These are phyloP conservation scores for Echium plantagineum DNA, from an alignment of 257 asterid genomes.

Conservation along the genomic window DNA sequence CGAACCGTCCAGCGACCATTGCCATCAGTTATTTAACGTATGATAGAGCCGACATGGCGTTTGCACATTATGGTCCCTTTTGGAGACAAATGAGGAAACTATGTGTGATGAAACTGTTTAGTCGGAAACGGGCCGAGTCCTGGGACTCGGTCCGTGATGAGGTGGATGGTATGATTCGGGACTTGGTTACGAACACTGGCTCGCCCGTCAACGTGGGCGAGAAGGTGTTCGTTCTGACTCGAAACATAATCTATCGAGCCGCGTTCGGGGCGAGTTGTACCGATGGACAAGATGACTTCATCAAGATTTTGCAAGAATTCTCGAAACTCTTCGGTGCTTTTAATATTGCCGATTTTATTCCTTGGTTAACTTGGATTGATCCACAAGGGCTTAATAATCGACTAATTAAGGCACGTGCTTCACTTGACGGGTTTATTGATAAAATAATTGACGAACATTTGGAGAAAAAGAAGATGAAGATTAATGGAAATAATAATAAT, in stretches of 20 bases:
- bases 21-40: conserved; percentile 70
- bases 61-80: conserved; percentile 85
- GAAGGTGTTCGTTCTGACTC: conserved; percentile 59
- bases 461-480: conserved; percentile 20
- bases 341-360: conserved; percentile 65
- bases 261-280: conserved; percentile 71
- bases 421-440: conserved; percentile 75
- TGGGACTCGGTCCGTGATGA: conserved; percentile 91
- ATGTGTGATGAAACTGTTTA: conserved; percentile 79
- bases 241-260: conserved; percentile 60
- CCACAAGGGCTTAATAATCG: conserved; percentile 48
- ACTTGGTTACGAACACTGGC: conserved; percentile 27
- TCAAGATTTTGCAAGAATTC: conserved; percentile 60
- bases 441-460: conserved; percentile 62
- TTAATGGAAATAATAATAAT: neutral
- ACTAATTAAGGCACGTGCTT: conserved; percentile 39
- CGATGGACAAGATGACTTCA: conserved; percentile 60
- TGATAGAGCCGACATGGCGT: conserved; percentile 91
- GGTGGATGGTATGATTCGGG: conserved; percentile 43
- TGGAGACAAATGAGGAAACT: conserved; percentile 96
- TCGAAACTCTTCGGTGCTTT: conserved; percentile 77
- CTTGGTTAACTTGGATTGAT: conserved; percentile 58
- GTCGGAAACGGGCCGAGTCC: conserved; percentile 80
- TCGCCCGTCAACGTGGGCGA: conserved; percentile 59
- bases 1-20: conserved; percentile 74